Evolutionary conservation across 768 basidiomycete genomes (phyloP).

Genomic region (Lepiota subincarnata): DNA sequence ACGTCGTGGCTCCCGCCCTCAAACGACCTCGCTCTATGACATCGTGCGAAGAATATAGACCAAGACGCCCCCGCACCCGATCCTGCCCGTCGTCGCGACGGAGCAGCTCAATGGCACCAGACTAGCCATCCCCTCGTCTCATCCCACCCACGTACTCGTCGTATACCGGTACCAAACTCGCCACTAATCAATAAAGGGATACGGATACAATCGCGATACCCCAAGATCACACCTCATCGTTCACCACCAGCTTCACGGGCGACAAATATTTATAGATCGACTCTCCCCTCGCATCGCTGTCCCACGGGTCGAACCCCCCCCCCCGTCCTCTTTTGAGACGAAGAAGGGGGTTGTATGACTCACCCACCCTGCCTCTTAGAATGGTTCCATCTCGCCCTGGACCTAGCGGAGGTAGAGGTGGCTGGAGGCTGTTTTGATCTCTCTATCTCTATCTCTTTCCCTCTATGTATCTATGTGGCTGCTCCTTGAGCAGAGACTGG

Average conservation of each 20-base stretch:
- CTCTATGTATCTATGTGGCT: neutral
- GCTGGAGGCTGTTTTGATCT: neutral
- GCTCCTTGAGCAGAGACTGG: neutral
- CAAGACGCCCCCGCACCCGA: conserved; percentile 25
- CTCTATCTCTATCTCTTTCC: neutral
- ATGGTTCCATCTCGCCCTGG: conserved; percentile 9
- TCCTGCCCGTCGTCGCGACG: conserved; percentile 17
- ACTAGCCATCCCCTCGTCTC: conserved; percentile 10
- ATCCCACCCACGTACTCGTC: neutral
- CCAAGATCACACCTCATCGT: neutral
- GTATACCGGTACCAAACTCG: neutral
- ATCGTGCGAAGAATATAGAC: conserved; percentile 26
- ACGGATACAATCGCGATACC: conserved; percentile 8
- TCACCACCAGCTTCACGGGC: conserved; percentile 2
- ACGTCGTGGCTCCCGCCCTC: conserved; percentile 20
- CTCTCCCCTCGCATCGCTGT: neutral
- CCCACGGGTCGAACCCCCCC: conserved; percentile 3
- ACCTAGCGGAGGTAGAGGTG: conserved; percentile 8
- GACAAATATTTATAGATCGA: conserved; percentile 4
- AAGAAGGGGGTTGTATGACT: conserved; percentile 5
- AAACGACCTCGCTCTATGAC: conserved; percentile 38
- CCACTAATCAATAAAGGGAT: conserved; percentile 5
- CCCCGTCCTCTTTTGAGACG: neutral
- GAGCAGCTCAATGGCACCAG: conserved; percentile 14
- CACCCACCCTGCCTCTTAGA: conserved; percentile 7